phyloP scores from a whole-genome alignment of 768 basidiomycete genomes.

The Mycena latifolia region DNA sequence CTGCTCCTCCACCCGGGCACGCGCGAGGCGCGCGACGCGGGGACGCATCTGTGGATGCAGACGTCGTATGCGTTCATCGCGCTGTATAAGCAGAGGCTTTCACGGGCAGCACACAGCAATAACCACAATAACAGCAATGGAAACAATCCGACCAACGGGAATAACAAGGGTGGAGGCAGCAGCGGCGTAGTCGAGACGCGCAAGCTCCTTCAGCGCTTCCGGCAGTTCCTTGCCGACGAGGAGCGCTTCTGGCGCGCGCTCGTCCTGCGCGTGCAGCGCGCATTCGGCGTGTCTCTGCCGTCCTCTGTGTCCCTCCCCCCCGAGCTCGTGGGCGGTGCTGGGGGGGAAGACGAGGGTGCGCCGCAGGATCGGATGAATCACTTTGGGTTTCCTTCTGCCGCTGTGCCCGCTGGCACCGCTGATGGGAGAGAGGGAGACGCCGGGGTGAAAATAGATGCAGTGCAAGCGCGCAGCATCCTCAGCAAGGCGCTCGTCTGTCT shows the following conservation, averaged over 20 bases:
- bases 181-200: constrained; percentile 82
- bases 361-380: constrained; percentile 28
- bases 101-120: constrained; percentile 58
- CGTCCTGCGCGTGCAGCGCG: constrained; percentile 77
- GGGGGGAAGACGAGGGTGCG: constrained; percentile 49
- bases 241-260: constrained; percentile 93
- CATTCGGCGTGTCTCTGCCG: constrained; percentile 73
- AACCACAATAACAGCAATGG: constrained; percentile 6
- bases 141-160: too few species aligned
- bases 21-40: constrained; percentile 81
- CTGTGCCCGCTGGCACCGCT: constrained; percentile 57
- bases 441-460: constrained; percentile 53
- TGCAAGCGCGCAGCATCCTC: constrained; percentile 70
- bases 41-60: constrained; percentile 93
- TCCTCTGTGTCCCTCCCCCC: constrained; percentile 63
- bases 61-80: constrained; percentile 90
- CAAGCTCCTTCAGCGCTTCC: constrained; percentile 89
- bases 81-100: constrained; percentile 82
- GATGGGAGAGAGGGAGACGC: constrained; percentile 32
- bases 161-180: constrained; percentile 34
- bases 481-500: constrained; percentile 92
- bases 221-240: constrained; percentile 90
- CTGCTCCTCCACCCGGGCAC: constrained; percentile 78
- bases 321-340: constrained; percentile 39
- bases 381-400: constrained; percentile 46